phyloP scores from a whole-genome alignment of 2,329 filamentous ascomycete species.

The Exophiala aquamarina region DNA sequence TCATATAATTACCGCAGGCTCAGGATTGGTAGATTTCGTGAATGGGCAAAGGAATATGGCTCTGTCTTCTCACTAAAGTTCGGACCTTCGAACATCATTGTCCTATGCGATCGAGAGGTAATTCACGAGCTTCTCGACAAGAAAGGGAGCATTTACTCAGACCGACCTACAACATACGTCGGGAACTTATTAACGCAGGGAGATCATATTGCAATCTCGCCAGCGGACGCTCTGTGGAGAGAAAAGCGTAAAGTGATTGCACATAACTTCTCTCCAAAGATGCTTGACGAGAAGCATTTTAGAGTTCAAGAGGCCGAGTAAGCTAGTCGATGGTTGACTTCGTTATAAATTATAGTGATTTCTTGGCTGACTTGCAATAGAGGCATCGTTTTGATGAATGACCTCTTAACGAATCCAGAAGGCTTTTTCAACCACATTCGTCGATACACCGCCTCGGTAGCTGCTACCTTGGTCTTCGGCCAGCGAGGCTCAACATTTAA shows the following conservation, averaged over 20 bases:
- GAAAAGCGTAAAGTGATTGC: constrained; percentile 46
- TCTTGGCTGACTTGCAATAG: constrained; percentile 13
- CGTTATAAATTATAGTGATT: no score
- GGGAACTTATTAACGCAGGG: constrained; percentile 43
- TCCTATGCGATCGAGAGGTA: constrained; percentile 35
- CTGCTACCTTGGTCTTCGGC: constrained; percentile 52
- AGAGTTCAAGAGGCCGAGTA: constrained; percentile 48
- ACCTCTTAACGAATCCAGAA: constrained; percentile 8
- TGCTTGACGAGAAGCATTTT: constrained; percentile 44
- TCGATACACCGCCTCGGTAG: constrained; percentile 38
- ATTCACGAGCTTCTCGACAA: constrained; percentile 20
- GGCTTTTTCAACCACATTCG: constrained; percentile 8
- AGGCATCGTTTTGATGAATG: constrained; percentile 7
- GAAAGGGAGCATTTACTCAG: constrained; percentile 35
- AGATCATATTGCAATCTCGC: constrained; percentile 48
- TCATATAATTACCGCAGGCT: background rate
- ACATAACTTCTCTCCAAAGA: constrained; percentile 46
- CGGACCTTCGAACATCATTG: constrained; percentile 38
- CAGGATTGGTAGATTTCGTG: constrained; percentile 15
- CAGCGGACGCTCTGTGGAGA: constrained; percentile 47
- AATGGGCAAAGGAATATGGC: constrained; percentile 35
- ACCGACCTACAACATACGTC: constrained; percentile 30
- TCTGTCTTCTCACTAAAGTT: constrained; percentile 44
- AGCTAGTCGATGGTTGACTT: no score
- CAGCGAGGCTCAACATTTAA: constrained; percentile 39